Base-by-base conservation (phyloP, 257 asterid genomes). In the Haberlea rhodopensis region DNA sequence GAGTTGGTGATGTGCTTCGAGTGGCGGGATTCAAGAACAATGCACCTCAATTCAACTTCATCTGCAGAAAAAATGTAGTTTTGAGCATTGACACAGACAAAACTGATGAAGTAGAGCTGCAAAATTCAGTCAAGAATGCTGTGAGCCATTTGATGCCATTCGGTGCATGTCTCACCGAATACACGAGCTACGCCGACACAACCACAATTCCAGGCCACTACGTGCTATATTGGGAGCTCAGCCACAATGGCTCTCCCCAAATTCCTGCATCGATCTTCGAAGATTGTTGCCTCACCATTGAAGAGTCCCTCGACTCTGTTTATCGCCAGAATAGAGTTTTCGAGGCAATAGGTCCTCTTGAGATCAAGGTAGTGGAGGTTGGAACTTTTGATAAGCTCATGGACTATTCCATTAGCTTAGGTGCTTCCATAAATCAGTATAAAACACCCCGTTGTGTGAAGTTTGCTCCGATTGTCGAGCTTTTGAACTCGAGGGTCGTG, bases 11-110 rank as follows among this genome's bases (percentile, higher is more conserved):
- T 54, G 73, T 74, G 31, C 77, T 78, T 3, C 62, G 80, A 4
- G 80, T 78, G n/a, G 77, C 75, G 0, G 80, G 82, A 16, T 78
- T 78, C 77, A 78, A 78, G 74, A 78, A 78, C 70, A 78, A 58
- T 19, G 77, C 77, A 2, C 82, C 82, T 1, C 72, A 78, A 18
- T 78, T 78, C 77, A 62, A 59, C 58, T 78, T 78, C 54, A 40
- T 78, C 23, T 78, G 82, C 59, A 26, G 82, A 16, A 78, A 78
- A 61, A 74, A 78, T 18, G 82, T 78, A 22, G 82, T 64, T 1
- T 31, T 78, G 22, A 71, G 80, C 77, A 71, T 76, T 29, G 77
- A 76, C 40, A 54, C 77, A 0, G 80, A 76, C 21, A 76, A 76
- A 26, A 76, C 80, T 1, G 77, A 76, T 26, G 80, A 76, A 32